Percentiles rank a stretch among this genome's conserved stretches.
phyloP scores from a whole-genome alignment of 2,329 filamentous ascomycete species.

The Scedosporium dehoogii region DNA sequence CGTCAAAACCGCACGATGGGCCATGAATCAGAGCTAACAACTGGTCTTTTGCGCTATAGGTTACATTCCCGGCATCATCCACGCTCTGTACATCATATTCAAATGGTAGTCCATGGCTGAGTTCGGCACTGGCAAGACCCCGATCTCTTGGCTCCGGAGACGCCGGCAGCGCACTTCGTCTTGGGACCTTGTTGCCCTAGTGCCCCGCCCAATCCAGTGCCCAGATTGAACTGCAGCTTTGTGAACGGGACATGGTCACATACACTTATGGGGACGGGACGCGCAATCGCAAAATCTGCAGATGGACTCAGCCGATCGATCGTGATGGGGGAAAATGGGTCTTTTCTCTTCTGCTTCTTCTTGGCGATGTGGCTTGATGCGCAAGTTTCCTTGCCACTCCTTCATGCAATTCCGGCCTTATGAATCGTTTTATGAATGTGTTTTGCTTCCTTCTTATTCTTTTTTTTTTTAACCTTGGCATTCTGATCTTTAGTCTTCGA shows the following conservation, averaged over 20 bases:
- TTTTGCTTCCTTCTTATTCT: too few relatives aligned
- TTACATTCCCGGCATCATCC: slow-evolving; percentile 75
- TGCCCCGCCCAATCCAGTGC: neutral
- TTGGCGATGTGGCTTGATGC: neutral
- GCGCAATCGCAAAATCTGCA: neutral
- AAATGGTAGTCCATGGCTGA: slow-evolving; percentile 56
- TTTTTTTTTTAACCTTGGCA: neutral
- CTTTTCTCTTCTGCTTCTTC: neutral
- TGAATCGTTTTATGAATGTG: neutral
- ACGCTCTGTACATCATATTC: slow-evolving; percentile 87
- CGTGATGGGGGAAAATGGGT: neutral
- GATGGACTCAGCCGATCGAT: neutral
- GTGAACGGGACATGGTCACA: neutral
- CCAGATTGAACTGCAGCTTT: neutral
- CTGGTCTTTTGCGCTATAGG: slow-evolving; percentile 18
- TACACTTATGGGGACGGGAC: neutral
- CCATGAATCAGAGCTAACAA: neutral
- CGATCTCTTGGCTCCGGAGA: neutral
- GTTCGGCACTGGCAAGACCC: neutral
- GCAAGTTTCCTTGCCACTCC: neutral
- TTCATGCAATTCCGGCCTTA: neutral
- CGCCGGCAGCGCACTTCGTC: neutral
- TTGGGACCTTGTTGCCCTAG: neutral
- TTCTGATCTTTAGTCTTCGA: neutral
- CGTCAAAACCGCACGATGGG: neutral